phyloP scores from a whole-genome alignment of 495 filamentous ascomycete genomes.

The Penicillium argentinense region DNA sequence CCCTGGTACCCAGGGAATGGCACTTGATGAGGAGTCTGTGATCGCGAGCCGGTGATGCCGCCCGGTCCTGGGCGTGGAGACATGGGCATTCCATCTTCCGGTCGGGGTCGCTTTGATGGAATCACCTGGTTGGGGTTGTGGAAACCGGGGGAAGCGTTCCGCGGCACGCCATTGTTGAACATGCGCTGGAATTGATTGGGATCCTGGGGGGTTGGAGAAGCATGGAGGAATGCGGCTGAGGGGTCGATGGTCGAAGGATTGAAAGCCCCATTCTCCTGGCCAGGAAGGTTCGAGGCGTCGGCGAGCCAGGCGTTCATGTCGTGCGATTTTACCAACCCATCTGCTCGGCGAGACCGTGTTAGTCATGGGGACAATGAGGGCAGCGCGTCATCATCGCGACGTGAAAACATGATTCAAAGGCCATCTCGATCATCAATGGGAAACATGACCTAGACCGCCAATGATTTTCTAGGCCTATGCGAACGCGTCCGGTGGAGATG shows the following conservation, averaged over 20 bases:
- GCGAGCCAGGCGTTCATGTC: constrained; percentile 85
- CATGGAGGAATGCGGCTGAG: constrained; percentile 52
- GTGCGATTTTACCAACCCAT: constrained; percentile 57
- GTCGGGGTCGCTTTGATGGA: constrained; percentile 82
- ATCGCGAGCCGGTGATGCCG: constrained; percentile 77
- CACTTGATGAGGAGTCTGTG: constrained; percentile 84
- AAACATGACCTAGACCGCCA: background rate
- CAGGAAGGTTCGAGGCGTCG: constrained; percentile 68
- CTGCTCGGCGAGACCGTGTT: constrained; percentile 35
- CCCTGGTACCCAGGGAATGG: constrained; percentile 63
- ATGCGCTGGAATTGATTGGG: constrained; percentile 65
- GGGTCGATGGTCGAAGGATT: constrained; percentile 58
- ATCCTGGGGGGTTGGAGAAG: constrained; percentile 55
- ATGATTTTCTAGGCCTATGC: constrained; percentile 5
- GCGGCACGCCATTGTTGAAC: constrained; percentile 73
- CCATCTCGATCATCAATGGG: constrained; percentile 11
- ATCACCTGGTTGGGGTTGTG: constrained; percentile 75
- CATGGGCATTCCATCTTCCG: constrained; percentile 80
- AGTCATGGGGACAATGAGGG: constrained; percentile 10
- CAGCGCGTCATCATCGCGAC: constrained; percentile 15
- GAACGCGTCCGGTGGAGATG: constrained; percentile 39
- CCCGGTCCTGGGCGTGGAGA: constrained; percentile 78
- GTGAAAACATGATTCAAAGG: background rate
- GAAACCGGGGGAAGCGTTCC: constrained; percentile 78
- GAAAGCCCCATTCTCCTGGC: constrained; percentile 78